Base-by-base conservation (phyloP, 306 rosid species). In the Coriaria nepalensis region DNA sequence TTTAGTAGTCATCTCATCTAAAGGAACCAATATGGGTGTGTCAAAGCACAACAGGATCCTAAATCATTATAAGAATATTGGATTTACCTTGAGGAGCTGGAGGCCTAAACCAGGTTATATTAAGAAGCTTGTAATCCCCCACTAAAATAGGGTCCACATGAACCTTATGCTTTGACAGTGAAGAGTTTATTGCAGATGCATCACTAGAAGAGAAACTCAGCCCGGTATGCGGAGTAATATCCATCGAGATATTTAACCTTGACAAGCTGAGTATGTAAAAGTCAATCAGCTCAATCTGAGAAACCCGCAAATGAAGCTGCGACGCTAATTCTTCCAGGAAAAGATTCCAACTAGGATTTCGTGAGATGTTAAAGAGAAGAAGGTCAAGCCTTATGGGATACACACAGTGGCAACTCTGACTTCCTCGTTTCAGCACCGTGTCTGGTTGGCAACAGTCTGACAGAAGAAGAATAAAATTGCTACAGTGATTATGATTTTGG, bases 321-420 rank as follows among this genome's bases (percentile, higher is more conserved):
- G 67, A 14, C 51, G 98, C 94, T 60, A 90, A 68, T 60, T 73
- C 73, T 0, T 67, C 62, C 5, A 90, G 82, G 61, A 85, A 79
- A 61, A 62, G 56, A 68, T 49, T 71, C 95, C 76, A 65, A 49
- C 77, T 71, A 46, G 78, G 72, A 60, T 69, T 85, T 67, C 67
- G 78, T 13, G 98, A 79, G 63, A 85, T 79, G 59, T 90, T 90
- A 66, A 85, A 60, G 45, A 90, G 94, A 33, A 85, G 92, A 55
- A 90, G 81, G 62, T 90, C 98, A 60, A 90, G 73, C 74, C 79
- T 85, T 68, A 85, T 66, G 40, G 98, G 98, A 82, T 85, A 90
- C 40, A 76, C 95, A 51, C 98, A 90, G 46, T 75, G 78, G 64
- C 95, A 90, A 45, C 55, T 57, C 45, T 29, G 71, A 68, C 76